Evolutionary conservation across 176 grass and related monocot genomes (phyloP).

Genomic region (Musa schizocarpa): DNA sequence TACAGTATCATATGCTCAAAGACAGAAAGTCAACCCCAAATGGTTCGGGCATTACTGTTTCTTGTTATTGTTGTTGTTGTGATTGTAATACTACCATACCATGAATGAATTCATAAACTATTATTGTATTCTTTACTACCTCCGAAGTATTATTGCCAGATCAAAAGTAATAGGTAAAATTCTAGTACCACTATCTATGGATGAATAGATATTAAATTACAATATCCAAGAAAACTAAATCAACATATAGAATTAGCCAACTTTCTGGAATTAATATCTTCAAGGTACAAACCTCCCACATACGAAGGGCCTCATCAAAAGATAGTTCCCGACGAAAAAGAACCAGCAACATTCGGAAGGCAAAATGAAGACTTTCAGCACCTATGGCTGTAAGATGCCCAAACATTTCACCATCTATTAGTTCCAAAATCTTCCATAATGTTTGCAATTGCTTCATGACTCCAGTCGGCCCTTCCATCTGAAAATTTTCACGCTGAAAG

Average conservation of each 20-base stretch:
- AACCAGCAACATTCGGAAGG: slow-evolving; percentile 94
- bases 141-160: background rate
- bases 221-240: background rate
- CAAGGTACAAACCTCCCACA: slow-evolving; percentile 86
- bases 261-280: slow-evolving; percentile 10
- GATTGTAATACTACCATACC: background rate
- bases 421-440: slow-evolving; percentile 86
- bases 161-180: background rate
- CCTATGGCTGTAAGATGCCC: slow-evolving; percentile 82
- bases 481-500: slow-evolving; percentile 93
- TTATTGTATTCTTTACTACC: background rate
- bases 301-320: slow-evolving; percentile 74
- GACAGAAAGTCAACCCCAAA: too few relatives aligned
- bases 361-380: slow-evolving; percentile 98
- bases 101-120: background rate
- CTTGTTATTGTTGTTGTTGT: too few relatives aligned
- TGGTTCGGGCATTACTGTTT: too few relatives aligned
- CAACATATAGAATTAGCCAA: background rate
- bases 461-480: slow-evolving; percentile 92
- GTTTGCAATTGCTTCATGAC: slow-evolving; percentile 94
- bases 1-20: too few relatives aligned
- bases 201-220: background rate
- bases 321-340: slow-evolving; percentile 96
- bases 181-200: background rate
- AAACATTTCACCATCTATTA: slow-evolving; percentile 78